These are phyloP conservation scores for Wallacemonas sp. DNA, from an alignment of 208 protist genomes.

Conservation along the genomic window DNA sequence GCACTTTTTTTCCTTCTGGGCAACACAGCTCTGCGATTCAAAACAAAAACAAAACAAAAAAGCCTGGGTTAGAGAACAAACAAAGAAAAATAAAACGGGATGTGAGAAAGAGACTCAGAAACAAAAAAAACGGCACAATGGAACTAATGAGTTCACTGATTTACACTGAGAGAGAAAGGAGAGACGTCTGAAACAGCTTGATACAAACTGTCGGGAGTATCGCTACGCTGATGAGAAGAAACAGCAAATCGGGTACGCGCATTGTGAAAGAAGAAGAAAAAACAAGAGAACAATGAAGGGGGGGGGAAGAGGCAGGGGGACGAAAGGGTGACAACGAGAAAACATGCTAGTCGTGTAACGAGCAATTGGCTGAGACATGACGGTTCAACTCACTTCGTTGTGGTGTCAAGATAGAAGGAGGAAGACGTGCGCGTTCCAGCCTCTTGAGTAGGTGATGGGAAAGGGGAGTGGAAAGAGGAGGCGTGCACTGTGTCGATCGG, in stretches of 20 bases:
- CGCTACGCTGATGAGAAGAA: not conserved
- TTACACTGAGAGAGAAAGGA: not conserved
- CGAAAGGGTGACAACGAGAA: too few species aligned
- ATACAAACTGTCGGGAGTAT: not conserved
- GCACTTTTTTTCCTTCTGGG: too few species aligned
- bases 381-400: too few species aligned
- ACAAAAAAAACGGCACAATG: too few species aligned
- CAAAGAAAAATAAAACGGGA: not conserved
- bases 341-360: too few species aligned
- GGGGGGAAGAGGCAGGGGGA: slow-evolving; percentile 19
- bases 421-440: too few species aligned
- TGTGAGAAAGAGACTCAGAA: not conserved
- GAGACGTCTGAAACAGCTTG: not conserved
- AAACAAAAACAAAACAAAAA: slow-evolving; percentile 13
- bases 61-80: slow-evolving; percentile 4
- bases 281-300: slow-evolving; percentile 11
- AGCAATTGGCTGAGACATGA: too few species aligned
- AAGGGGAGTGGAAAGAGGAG: not conserved
- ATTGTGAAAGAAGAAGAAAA: not conserved
- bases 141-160: not conserved
- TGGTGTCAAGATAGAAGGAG: too few species aligned
- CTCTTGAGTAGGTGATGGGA: too few species aligned
- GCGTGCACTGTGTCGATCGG: not conserved
- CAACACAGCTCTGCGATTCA: too few species aligned
- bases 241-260: too few species aligned